A percentile compares a stretch with the other conserved stretches of the same genome.
phyloP scores from a whole-genome alignment of 768 basidiomycete genomes.

The Amanita jacksonii region DNA sequence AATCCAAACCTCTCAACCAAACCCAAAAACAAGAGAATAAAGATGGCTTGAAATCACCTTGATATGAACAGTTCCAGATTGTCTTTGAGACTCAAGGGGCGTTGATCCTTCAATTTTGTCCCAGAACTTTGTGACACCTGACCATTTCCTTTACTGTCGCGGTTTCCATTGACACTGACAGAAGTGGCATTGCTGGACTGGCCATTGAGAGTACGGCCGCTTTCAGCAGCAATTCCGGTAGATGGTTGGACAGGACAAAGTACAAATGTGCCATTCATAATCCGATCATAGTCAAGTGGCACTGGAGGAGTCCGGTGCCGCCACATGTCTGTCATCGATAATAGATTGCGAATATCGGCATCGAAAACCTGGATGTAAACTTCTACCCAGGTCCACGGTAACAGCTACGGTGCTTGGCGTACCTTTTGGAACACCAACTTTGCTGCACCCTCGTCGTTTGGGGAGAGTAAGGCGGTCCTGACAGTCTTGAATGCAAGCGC shows the following conservation, averaged over 20 bases:
- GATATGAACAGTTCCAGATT: slow-evolving; percentile 77
- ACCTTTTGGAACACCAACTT: slow-evolving; percentile 82
- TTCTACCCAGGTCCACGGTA: too few relatives aligned
- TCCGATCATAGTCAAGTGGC: slow-evolving; percentile 73
- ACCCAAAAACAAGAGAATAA: too few relatives aligned
- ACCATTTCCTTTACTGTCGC: slow-evolving; percentile 12
- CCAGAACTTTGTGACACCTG: slow-evolving; percentile 14
- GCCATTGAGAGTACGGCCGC: slow-evolving; percentile 20
- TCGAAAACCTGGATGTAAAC: slow-evolving; percentile 97
- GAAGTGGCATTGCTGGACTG: slow-evolving; percentile 8
- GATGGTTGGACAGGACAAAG: slow-evolving; percentile 22
- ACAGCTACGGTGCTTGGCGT: too few relatives aligned
- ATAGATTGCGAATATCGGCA: slow-evolving; percentile 76
- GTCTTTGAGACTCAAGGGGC: slow-evolving; percentile 65
- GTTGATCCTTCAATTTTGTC: slow-evolving; percentile 69
- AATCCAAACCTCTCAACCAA: too few relatives aligned
- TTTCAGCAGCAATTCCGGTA: slow-evolving; percentile 13
- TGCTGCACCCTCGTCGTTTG: slow-evolving; percentile 36
- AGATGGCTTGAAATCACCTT: slow-evolving; percentile 50
- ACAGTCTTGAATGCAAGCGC: slow-evolving; percentile 83
- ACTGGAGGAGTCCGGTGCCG: slow-evolving; percentile 77
- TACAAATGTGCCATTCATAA: slow-evolving; percentile 54
- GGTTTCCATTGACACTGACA: background rate
- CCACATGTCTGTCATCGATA: slow-evolving; percentile 98
- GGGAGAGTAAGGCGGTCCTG: slow-evolving; percentile 50